phyloP scores from a whole-genome alignment of 306 rosid genomes.

The Cercis canadensis region DNA sequence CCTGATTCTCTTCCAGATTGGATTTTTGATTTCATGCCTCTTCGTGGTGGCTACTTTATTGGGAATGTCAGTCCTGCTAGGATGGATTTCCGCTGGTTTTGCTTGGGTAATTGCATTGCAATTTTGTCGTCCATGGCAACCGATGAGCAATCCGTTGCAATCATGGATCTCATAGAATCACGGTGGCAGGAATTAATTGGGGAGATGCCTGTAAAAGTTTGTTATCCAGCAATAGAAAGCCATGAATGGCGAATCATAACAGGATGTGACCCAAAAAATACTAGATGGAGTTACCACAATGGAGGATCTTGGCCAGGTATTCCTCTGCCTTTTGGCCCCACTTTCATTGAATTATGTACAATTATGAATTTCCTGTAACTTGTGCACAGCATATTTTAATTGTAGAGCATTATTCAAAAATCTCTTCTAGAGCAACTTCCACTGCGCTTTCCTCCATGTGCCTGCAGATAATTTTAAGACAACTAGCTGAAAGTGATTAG shows the following conservation, averaged over 20 bases:
- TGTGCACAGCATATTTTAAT: background rate
- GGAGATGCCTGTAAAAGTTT: slow-evolving; percentile 87
- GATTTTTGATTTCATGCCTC: slow-evolving; percentile 87
- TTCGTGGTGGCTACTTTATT: slow-evolving; percentile 80
- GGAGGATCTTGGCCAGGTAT: slow-evolving; percentile 98
- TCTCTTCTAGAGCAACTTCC: background rate
- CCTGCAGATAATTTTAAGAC: too few relatives aligned
- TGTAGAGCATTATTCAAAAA: background rate
- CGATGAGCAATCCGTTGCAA: slow-evolving; percentile 79
- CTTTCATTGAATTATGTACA: background rate
- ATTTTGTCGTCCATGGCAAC: slow-evolving; percentile 90
- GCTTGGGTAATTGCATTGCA: slow-evolving; percentile 85
- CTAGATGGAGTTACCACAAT: slow-evolving; percentile 93
- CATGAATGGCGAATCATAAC: slow-evolving; percentile 79
- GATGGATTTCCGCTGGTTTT: slow-evolving; percentile 96
- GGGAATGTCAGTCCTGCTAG: slow-evolving; percentile 93
- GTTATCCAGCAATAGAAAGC: slow-evolving; percentile 85
- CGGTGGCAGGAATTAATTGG: slow-evolving; percentile 87
- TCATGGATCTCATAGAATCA: slow-evolving; percentile 92
- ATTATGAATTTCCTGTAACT: background rate
- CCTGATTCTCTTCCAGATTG: slow-evolving; percentile 95
- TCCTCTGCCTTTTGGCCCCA: background rate
- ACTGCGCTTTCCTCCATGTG: too few relatives aligned
- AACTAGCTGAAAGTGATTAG: too few relatives aligned
- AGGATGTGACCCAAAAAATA: slow-evolving; percentile 87